Evolutionary conservation across 495 filamentous ascomycete species (phyloP).

Genomic region (Aspergillus biplanus): DNA sequence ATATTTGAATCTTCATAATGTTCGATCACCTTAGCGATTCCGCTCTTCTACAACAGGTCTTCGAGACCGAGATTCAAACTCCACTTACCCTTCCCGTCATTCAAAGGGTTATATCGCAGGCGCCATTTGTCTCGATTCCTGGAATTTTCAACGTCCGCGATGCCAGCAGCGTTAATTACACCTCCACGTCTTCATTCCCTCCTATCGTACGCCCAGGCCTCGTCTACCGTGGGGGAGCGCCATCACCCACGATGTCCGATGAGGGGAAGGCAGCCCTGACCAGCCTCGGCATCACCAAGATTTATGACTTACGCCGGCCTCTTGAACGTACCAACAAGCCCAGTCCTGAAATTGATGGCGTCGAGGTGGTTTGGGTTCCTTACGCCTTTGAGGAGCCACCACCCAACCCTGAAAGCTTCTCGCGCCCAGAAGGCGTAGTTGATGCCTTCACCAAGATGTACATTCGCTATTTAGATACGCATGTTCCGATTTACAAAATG

Average conservation of each 20-base stretch:
- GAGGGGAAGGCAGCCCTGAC: constrained; percentile 54
- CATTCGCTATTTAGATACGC: constrained; percentile 47
- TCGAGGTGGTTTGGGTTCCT: constrained; percentile 52
- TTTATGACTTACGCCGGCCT: constrained; percentile 72
- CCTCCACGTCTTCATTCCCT: constrained; percentile 20
- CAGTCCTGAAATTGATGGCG: constrained; percentile 40
- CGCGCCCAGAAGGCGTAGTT: constrained; percentile 56
- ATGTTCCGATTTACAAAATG: constrained; percentile 31
- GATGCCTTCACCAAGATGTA: constrained; percentile 60
- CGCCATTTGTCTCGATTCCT: constrained; percentile 58
- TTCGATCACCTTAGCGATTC: background rate
- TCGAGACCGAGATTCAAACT: constrained; percentile 35
- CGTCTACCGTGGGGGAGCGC: constrained; percentile 56
- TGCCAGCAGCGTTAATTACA: constrained; percentile 46
- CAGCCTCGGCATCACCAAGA: constrained; percentile 57
- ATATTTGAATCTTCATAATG: background rate
- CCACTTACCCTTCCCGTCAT: constrained; percentile 34
- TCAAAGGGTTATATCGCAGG: constrained; percentile 32
- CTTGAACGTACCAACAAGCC: constrained; percentile 46
- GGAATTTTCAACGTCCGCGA: constrained; percentile 58
- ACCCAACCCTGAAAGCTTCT: constrained; percentile 57
- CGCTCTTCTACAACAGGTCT: constrained; percentile 22
- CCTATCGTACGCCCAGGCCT: constrained; percentile 45
- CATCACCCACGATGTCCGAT: constrained; percentile 48
- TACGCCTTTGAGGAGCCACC: constrained; percentile 32